Conservation (phyloP, 1,284 basidiomycete genomes). For the Lentinula novae-zelandiae region DNA sequence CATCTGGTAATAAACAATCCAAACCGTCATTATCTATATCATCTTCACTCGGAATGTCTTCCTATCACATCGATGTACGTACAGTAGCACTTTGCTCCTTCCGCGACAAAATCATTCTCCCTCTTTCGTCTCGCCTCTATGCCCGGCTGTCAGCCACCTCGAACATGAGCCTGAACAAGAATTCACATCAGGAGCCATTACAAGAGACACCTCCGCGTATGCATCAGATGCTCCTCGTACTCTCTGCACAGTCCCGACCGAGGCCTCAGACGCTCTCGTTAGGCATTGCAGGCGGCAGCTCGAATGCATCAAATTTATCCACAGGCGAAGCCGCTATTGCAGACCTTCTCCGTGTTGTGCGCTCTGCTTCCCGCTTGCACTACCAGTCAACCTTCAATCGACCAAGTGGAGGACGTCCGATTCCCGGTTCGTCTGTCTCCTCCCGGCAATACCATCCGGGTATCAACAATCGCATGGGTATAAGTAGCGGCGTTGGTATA, state of each 20-base stretch:
- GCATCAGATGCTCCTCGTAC: conserved; percentile 80
- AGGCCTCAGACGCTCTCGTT: conserved; percentile 50
- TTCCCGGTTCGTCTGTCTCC: neutral
- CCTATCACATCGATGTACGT: conserved; percentile 69
- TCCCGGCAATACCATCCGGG: neutral
- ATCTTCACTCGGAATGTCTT: conserved; percentile 21
- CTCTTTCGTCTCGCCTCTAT: conserved; percentile 55
- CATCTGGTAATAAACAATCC: conserved; percentile 33
- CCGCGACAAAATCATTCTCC: conserved; percentile 74
- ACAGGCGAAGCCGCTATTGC: conserved; percentile 60
- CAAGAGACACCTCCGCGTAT: conserved; percentile 55
- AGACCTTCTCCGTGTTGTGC: conserved; percentile 59
- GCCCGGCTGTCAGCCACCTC: conserved; percentile 44
- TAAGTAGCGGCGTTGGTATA: conserved; percentile 21
- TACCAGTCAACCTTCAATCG: neutral
- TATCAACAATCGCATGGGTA: neutral
- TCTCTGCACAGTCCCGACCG: conserved; percentile 61
- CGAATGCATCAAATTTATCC: conserved; percentile 48
- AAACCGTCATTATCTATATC: conserved; percentile 20
- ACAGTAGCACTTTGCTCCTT: conserved; percentile 77
- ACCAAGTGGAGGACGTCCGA: neutral
- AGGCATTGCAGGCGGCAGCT: conserved; percentile 24
- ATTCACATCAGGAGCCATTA: conserved; percentile 41
- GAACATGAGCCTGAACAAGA: conserved; percentile 25
- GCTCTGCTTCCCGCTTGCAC: conserved; percentile 16